These are phyloP conservation scores for Apostasia shenzhenica DNA, from an alignment of 106 monocot genomes.

Conservation along the genomic window DNA sequence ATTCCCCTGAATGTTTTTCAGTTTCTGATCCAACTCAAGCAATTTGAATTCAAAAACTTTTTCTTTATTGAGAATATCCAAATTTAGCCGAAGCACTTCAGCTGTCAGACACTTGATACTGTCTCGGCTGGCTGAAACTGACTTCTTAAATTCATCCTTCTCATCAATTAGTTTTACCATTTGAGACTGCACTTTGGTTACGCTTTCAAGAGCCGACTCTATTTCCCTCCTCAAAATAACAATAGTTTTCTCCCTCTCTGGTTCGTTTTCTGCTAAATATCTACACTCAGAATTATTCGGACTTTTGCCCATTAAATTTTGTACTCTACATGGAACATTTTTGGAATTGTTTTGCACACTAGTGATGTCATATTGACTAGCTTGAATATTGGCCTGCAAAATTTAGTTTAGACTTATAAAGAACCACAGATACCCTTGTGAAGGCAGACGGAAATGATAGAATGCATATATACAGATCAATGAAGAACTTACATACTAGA, in stretches of 20 bases:
- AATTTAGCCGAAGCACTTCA: conserved; percentile 42
- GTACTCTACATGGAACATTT: not conserved
- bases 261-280: not conserved
- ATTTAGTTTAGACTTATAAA: not conserved
- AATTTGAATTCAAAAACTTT: conserved; percentile 24
- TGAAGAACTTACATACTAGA: conserved; percentile 28
- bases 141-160: conserved; percentile 26
- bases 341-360: not conserved
- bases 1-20: conserved; percentile 28
- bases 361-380: not conserved
- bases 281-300: not conserved
- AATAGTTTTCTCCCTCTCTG: conserved; percentile 24
- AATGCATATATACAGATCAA: not conserved
- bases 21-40: conserved; percentile 27
- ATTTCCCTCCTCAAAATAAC: conserved; percentile 45
- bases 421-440: not conserved
- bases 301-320: not conserved
- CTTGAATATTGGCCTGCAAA: conserved; percentile 23
- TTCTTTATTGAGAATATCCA: conserved; percentile 47
- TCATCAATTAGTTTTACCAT: conserved; percentile 43
- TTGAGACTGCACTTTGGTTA: conserved; percentile 41
- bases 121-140: conserved; percentile 29
- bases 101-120: conserved; percentile 25
- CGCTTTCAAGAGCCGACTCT: conserved; percentile 30
- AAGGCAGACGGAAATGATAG: not conserved